Evolutionary conservation across 192 early-diverging fungal species (phyloP), one percentile per base, ranked within the genome.

Genomic region (Diversispora epigaea): DNA sequence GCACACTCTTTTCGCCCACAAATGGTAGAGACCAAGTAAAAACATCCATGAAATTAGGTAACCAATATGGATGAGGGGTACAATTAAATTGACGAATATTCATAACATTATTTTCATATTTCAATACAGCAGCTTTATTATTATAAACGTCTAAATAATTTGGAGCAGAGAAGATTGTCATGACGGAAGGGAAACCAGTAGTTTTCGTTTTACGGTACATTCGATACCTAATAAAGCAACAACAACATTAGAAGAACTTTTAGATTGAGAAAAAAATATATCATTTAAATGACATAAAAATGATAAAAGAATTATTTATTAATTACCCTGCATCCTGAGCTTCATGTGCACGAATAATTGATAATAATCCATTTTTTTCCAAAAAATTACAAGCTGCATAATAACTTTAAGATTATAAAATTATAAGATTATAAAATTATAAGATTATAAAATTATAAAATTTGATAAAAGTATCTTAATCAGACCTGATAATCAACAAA

Each of bases 31-130:
- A 94, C 96, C 97, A 99, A 21, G 94, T 94, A 78, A 99, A 97
- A 6, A 97, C 96, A 77, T 99, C 97, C 95, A 99, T 96, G 76
- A 99, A 99, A 83, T 99, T 97, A 41, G 95, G 97, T 71, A 99
- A 81, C 95, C 96, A 97, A 84, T 99, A 99, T 50, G 97, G 95
- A 77, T 99, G 95, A 44, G 97, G 94, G 19, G 94, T 95, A 78
- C 90, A 93, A 81, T 95, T 95, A 81, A 90, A 91, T 44, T 82
- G 83, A 60, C 97, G 90, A 81, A 99, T 99, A 86, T 99, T 99
- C 95, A 99, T 96, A 44, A 98, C 94, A 72, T 98, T 98, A 85
- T 97, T 96, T 82, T 98, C 96, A 80, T 98, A 98, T 79, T 98
- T 98, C 50, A 98, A 81, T 25, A 98, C 93, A 25, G 96, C 96